A percentile compares a stretch with the other conserved stretches of the same genome.
Conservation (phyloP, 1,284 basidiomycete species). For the Erythrobasidium hasegawianum region DNA sequence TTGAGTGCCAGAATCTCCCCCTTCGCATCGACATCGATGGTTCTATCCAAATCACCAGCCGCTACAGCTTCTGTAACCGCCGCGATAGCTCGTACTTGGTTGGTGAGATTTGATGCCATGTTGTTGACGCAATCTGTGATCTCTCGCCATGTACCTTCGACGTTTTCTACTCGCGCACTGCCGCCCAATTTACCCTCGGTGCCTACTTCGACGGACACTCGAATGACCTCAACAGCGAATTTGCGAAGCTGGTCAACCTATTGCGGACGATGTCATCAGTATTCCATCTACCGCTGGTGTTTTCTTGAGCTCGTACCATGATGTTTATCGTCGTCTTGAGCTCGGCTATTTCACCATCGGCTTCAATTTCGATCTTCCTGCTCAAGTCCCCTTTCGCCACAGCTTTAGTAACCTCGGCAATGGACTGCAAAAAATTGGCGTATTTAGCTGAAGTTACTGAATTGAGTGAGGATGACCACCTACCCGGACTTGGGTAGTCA, state of each 20-base stretch:
- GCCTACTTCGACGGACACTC: conserved; percentile 63
- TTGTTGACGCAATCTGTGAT: conserved; percentile 51
- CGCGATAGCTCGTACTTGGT: conserved; percentile 80
- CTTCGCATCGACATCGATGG: conserved; percentile 93
- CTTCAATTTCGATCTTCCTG: conserved; percentile 88
- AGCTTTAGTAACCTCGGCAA: conserved; percentile 91
- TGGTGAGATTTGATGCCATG: conserved; percentile 93
- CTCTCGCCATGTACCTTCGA: conserved; percentile 67
- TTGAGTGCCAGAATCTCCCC: conserved; percentile 97
- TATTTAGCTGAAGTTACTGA: no score
- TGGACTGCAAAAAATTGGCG: conserved; percentile 53
- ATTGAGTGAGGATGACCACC: background rate
- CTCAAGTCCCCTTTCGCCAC: conserved; percentile 88
- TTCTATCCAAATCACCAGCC: conserved; percentile 81
- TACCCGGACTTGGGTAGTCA: conserved; percentile 78
- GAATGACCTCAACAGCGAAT: conserved; percentile 91
- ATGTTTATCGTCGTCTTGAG: conserved; percentile 89
- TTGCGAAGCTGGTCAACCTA: conserved; percentile 73
- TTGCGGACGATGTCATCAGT: background rate
- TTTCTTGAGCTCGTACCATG: conserved; percentile 60
- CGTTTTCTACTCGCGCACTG: conserved; percentile 84
- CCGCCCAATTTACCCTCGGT: conserved; percentile 61
- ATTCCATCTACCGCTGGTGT: background rate
- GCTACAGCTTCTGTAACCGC: conserved; percentile 95
- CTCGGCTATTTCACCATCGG: conserved; percentile 94